A percentile compares a stretch with the other conserved stretches of the same genome.
These are phyloP conservation scores for Coniochaeta sp. DNA, from an alignment of 2,329 filamentous ascomycete species.

Conservation along the genomic window DNA sequence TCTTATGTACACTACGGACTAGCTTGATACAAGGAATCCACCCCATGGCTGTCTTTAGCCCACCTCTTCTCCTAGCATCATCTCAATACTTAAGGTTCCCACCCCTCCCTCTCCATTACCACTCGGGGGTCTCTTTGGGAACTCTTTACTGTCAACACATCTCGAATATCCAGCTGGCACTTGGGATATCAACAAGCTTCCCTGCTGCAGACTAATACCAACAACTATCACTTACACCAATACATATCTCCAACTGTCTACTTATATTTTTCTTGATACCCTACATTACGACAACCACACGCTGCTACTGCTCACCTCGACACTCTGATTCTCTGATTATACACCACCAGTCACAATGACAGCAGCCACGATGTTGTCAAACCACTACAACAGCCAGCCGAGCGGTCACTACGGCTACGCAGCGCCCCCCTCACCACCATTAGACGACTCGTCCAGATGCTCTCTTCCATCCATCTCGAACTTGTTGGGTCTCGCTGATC, in stretches of 20 bases:
- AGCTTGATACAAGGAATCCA: neutral
- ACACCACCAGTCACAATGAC: conserved; percentile 26
- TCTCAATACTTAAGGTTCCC: conserved; percentile 38
- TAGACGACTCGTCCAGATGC: conserved; percentile 68
- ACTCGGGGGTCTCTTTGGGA: conserved; percentile 11
- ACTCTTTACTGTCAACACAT: conserved; percentile 18
- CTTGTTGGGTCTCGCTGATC: conserved; percentile 75
- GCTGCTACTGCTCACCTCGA: neutral
- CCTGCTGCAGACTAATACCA: conserved; percentile 1
- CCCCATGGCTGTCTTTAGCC: neutral
- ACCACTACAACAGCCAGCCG: conserved; percentile 37
- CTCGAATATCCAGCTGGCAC: conserved; percentile 24
- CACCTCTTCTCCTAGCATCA: conserved; percentile 26
- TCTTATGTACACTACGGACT: conserved; percentile 21
- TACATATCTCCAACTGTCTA: conserved; percentile 1
- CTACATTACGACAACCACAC: conserved; percentile 11
- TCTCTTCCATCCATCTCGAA: conserved; percentile 92
- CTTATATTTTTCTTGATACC: neutral
- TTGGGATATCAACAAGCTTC: conserved; percentile 22
- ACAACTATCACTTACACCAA: conserved; percentile 3
- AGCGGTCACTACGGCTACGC: conserved; percentile 43
- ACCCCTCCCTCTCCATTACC: conserved; percentile 21
- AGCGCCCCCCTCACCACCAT: conserved; percentile 66
- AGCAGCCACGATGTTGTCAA: conserved; percentile 32
- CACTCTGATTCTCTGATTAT: neutral